Percentiles rank a stretch among this genome's conserved stretches.
Evolutionary conservation across 2,329 filamentous ascomycete genomes (phyloP).

Genomic region (Albifimbria verrucaria): DNA sequence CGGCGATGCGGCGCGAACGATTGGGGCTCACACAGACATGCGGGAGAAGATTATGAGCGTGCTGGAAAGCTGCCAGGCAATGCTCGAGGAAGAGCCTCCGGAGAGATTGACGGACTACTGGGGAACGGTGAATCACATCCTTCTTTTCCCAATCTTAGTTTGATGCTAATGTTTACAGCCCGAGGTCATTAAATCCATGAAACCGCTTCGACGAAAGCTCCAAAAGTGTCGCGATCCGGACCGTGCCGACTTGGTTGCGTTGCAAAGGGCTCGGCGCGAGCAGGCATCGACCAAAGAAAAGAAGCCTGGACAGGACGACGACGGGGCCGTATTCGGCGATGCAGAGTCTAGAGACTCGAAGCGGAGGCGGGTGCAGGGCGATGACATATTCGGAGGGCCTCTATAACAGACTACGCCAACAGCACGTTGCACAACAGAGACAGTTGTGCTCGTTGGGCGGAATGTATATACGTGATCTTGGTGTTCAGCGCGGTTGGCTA

Average conservation of each 20-base stretch:
- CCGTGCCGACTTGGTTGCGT: slow-evolving; percentile 66
- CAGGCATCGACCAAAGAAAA: slow-evolving; percentile 37
- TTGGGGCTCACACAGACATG: slow-evolving; percentile 21
- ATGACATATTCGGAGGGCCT: slow-evolving; percentile 47
- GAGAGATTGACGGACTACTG: slow-evolving; percentile 53
- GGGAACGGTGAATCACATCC: slow-evolving; percentile 39
- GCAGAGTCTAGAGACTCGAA: slow-evolving; percentile 37
- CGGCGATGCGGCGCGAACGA: slow-evolving; percentile 15
- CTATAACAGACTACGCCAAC: slow-evolving; percentile 21
- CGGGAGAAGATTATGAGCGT: slow-evolving; percentile 47
- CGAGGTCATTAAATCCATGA: slow-evolving; percentile 43
- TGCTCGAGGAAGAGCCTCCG: slow-evolving; percentile 55
- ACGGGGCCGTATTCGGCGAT: slow-evolving; percentile 46
- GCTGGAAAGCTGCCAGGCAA: slow-evolving; percentile 48
- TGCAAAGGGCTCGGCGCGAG: slow-evolving; percentile 63
- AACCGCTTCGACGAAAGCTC: slow-evolving; percentile 65
- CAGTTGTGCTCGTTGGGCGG: too few relatives aligned
- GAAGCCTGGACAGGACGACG: slow-evolving; percentile 35
- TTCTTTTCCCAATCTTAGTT: background rate
- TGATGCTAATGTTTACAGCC: slow-evolving; percentile 28
- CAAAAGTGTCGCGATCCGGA: slow-evolving; percentile 71
- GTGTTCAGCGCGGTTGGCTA: too few relatives aligned
- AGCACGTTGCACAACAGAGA: too few relatives aligned
- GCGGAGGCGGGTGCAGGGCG: slow-evolving; percentile 40
- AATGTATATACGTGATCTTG: too few relatives aligned